Evolutionary conservation across 345 rosid species (phyloP).

Genomic region (Brassica cretica): DNA sequence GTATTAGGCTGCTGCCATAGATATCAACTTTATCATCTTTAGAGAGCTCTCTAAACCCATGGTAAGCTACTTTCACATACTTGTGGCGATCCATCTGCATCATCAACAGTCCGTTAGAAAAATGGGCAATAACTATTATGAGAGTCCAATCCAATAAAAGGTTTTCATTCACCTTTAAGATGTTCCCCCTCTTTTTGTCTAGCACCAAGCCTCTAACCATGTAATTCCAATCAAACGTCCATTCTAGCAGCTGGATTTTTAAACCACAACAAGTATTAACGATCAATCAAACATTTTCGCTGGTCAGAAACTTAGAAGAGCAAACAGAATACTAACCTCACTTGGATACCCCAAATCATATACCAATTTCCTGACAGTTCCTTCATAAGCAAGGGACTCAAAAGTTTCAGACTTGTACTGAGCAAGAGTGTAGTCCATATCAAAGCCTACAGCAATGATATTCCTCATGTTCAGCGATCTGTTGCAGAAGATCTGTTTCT

Average conservation of each 20-base stretch:
- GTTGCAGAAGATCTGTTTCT: constrained; percentile 90
- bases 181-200: constrained; percentile 97
- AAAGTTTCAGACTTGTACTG: constrained; percentile 96
- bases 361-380: constrained; percentile 87
- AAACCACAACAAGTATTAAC: background rate
- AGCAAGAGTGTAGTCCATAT: constrained; percentile 98
- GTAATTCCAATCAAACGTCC: constrained; percentile 93
- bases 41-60: constrained; percentile 87
- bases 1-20: constrained; percentile 80
- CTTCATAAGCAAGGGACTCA: constrained; percentile 90
- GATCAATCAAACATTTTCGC: background rate
- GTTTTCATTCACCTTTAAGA: constrained; percentile 64
- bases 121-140: background rate
- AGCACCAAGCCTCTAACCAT: constrained; percentile 99
- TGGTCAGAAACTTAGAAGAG: background rate
- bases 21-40: constrained; percentile 89
- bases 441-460: constrained; percentile 90
- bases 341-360: constrained; percentile 84
- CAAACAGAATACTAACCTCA: constrained; percentile 54
- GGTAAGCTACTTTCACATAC: constrained; percentile 96
- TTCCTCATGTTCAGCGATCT: constrained; percentile 92
- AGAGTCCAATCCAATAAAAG: background rate
- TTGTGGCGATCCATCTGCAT: constrained; percentile 97
- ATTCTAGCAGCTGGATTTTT: constrained; percentile 57
- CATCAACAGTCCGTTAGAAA: constrained; percentile 19